phyloP scores from a whole-genome alignment of 768 basidiomycete species.

The Gloeopeniophorella convolvens region DNA sequence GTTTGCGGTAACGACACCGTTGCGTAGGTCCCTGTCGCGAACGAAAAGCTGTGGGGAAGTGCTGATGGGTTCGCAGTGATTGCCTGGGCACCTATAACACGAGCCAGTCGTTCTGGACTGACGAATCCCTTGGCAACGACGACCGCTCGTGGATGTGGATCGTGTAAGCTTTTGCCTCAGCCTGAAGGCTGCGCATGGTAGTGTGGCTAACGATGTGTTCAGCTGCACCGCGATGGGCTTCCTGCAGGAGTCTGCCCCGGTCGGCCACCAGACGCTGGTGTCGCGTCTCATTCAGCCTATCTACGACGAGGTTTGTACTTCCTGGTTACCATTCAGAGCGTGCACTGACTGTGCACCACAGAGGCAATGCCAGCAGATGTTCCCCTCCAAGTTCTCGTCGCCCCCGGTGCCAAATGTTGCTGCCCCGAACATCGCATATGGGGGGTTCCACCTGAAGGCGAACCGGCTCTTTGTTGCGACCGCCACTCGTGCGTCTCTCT shows the following conservation, averaged over 20 bases:
- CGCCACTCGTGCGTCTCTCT: conserved; percentile 4
- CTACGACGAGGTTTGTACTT: conserved; percentile 2
- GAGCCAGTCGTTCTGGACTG: conserved; percentile 40
- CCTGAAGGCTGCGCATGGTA: conserved; percentile 28
- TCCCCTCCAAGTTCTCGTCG: conserved; percentile 20
- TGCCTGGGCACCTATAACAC: conserved; percentile 40
- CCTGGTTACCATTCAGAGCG: neutral
- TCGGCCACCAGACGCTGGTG: conserved; percentile 29
- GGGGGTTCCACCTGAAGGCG: conserved; percentile 23
- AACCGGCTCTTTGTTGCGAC: conserved; percentile 24
- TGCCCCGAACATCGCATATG: conserved; percentile 18
- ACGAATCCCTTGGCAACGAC: conserved; percentile 41
- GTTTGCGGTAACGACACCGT: conserved; percentile 45
- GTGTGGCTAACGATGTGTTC: neutral
- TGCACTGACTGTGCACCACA: neutral
- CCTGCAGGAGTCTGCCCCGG: conserved; percentile 28
- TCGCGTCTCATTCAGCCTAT: neutral
- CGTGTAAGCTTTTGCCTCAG: neutral
- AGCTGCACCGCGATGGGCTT: neutral
- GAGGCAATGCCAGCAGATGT: conserved; percentile 21
- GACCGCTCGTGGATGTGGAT: neutral
- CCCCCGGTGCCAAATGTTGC: conserved; percentile 15
- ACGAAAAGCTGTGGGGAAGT: neutral
- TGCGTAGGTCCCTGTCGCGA: conserved; percentile 36
- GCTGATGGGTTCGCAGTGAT: conserved; percentile 18